Conservation (phyloP, 2,329 filamentous ascomycete species). For the Aspergillus felis region DNA sequence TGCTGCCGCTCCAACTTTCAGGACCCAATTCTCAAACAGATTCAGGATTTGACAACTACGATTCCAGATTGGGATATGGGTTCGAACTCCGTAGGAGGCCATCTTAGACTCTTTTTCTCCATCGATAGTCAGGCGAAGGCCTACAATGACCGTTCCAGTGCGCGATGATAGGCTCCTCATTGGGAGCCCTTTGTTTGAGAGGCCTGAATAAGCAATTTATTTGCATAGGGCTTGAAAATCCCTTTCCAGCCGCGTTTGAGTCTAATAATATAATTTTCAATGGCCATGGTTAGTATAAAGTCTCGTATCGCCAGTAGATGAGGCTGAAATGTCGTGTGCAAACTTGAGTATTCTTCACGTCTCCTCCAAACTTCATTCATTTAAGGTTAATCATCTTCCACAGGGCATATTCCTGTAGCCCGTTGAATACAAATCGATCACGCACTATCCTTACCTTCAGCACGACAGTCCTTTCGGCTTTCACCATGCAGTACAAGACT, state of each 20-base stretch:
- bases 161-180: neutral
- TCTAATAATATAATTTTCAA: neutral
- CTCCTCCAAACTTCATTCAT: neutral
- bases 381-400: neutral
- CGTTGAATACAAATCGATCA: neutral
- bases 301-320: neutral
- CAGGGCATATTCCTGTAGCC: neutral
- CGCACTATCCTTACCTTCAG: neutral
- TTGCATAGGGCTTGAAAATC: neutral
- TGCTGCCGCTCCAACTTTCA: neutral
- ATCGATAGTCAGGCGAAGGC: neutral
- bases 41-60: neutral
- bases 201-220: neutral
- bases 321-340: neutral
- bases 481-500: constrained; percentile 23
- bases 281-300: neutral
- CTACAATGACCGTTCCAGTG: neutral
- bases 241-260: neutral
- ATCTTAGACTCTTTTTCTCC: neutral
- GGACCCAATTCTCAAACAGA: too few species aligned
- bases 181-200: neutral
- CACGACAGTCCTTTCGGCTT: neutral
- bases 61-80: neutral
- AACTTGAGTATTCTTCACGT: neutral
- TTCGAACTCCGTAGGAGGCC: neutral